phyloP scores from a whole-genome alignment of 2,329 filamentous ascomycete genomes.

The Ophiocordyceps sinensis region DNA sequence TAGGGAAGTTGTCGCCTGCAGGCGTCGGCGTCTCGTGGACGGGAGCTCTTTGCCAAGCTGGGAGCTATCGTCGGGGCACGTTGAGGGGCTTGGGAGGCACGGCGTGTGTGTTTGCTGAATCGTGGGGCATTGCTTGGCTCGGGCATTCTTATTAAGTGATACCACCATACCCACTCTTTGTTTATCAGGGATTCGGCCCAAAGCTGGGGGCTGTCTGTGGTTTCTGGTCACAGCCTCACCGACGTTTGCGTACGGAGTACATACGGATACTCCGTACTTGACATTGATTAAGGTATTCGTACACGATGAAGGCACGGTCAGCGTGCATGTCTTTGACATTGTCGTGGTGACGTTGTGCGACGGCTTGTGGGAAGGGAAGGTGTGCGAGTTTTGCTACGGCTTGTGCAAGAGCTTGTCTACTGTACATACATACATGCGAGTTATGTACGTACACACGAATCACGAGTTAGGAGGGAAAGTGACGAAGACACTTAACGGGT shows the following conservation, averaged over 20 bases:
- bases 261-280: no score
- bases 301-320: no score
- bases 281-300: no score
- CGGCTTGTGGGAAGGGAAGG: no score
- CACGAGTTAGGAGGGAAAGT: no score
- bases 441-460: no score
- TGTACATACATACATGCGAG: no score
- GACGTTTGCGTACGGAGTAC: neutral
- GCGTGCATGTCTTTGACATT: no score
- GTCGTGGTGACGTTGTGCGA: no score
- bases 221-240: neutral
- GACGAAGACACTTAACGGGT: no score
- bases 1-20: slow-evolving; percentile 17
- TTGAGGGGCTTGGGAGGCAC: neutral
- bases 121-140: slow-evolving; percentile 11
- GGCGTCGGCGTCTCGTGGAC: neutral
- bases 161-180: slow-evolving; percentile 17
- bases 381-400: no score
- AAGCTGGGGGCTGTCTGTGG: neutral
- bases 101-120: slow-evolving; percentile 6
- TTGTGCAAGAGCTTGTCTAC: no score
- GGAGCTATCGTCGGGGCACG: neutral
- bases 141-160: slow-evolving; percentile 16
- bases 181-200: slow-evolving; percentile 3
- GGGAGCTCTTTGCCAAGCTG: neutral